Conservation (phyloP, 2,329 filamentous ascomycete genomes). For the Acrodontium crateriforme region DNA sequence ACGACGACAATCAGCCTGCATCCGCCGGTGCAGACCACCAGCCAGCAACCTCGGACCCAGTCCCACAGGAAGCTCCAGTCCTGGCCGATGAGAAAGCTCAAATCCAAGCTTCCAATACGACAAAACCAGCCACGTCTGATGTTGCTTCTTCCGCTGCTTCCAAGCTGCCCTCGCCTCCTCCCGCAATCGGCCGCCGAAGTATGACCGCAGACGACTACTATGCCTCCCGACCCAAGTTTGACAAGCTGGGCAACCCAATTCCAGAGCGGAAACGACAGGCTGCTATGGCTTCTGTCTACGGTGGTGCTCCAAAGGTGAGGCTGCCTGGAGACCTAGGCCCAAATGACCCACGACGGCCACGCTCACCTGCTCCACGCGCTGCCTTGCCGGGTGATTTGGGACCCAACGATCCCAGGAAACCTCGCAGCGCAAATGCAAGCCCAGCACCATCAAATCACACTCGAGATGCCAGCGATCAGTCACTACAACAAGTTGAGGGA, state of each 20-base stretch:
- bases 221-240: slow-evolving; percentile 13
- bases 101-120: neutral
- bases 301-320: slow-evolving; percentile 13
- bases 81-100: slow-evolving; percentile 5
- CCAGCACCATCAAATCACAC: slow-evolving; percentile 13
- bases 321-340: slow-evolving; percentile 25
- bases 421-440: slow-evolving; percentile 13
- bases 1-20: no score
- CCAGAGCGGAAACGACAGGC: slow-evolving; percentile 12
- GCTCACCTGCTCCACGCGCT: slow-evolving; percentile 15
- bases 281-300: slow-evolving; percentile 19
- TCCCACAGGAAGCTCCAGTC: slow-evolving; percentile 4
- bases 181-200: no score
- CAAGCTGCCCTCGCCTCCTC: slow-evolving; percentile 14
- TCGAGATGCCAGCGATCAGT: slow-evolving; percentile 12
- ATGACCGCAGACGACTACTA: slow-evolving; percentile 19
- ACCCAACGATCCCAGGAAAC: slow-evolving; percentile 17
- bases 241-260: slow-evolving; percentile 18
- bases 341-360: slow-evolving; percentile 20
- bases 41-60: neutral
- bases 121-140: no score
- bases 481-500: slow-evolving; percentile 4
- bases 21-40: no score
- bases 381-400: slow-evolving; percentile 19
- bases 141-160: slow-evolving; percentile 14